Base-by-base conservation (phyloP, 371 early-diverging fungal genomes). In the Rhizopus sp. region DNA sequence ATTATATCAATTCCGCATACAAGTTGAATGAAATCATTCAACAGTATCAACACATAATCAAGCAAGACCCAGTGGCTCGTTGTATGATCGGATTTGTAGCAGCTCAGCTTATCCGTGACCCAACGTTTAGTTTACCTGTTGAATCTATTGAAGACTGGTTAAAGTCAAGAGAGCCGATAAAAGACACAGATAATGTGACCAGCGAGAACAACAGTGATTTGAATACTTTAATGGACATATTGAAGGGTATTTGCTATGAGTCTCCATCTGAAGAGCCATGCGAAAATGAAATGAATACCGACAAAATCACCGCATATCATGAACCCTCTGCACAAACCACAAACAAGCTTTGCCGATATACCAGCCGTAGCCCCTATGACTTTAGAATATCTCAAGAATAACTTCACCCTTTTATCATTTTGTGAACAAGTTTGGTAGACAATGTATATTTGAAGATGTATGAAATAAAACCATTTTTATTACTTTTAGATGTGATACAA, bases 61-160 rank as follows among this genome's bases (percentile, higher is more conserved):
- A 52, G 39, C 51, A 42, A 12, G 51, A 48, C 15, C 16, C 60
- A 41, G 55, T 52, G 16, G 60, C 50, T 17, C 33, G 54, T 15
- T 59, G 63, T 42, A 53, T 62, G 57, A 47, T 60, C 41, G 60
- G 60, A 6, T 60, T 60, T 33, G 50, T 49, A 13, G 60, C 60
- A 4, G 60, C 60, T 23, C 29, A 32, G n/a, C 37, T 60, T 12
- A 53, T 60, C 17, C 60, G 44, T 12, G 42, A 60, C 35, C 8
- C 33, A 30, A 50, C 53, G 8, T 15, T 7, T n/a, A n/a, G 32
- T 10, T 41, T 54, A 33, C 41, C 53, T 54, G 29, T 60, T 30
- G 17, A 35, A 2, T 48, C 48, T 2, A 41, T 60, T 2, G 60
- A 60, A 48, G 48, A 34, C 23, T 60, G 60, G 60, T 17, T 42